Evolutionary conservation across 2,329 filamentous ascomycete genomes (phyloP).

Genomic region (Calonectria multiphialidica): DNA sequence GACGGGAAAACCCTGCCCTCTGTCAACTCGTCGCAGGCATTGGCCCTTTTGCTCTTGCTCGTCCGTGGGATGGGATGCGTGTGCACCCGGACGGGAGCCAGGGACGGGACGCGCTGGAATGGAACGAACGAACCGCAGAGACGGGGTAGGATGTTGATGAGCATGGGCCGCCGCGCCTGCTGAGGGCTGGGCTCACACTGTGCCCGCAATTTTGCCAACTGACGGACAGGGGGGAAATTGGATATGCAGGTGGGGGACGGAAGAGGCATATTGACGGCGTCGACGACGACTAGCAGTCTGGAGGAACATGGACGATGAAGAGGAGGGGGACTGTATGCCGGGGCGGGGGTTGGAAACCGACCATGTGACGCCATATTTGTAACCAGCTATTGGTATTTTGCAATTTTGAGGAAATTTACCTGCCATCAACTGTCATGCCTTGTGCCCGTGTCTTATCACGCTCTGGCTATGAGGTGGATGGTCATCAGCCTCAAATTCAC

Average conservation of each 20-base stretch:
- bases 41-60: neutral
- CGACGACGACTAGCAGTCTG: neutral
- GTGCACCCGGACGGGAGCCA: conserved; percentile 10
- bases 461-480: neutral
- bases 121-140: conserved; percentile 8
- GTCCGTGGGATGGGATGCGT: neutral
- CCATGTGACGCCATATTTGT: neutral
- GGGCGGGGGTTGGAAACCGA: neutral
- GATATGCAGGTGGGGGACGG: neutral
- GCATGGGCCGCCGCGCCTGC: neutral
- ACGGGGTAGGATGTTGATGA: neutral
- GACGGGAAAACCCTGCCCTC: neutral
- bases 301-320: neutral
- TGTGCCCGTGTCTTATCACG: neutral
- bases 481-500: neutral
- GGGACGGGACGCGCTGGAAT: conserved; percentile 13
- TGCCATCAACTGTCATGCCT: neutral
- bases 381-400: neutral
- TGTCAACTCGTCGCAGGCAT: conserved; percentile 1
- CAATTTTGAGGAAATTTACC: neutral
- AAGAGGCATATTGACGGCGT: neutral
- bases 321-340: neutral
- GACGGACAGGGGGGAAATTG: conserved; percentile 1
- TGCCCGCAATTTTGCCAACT: conserved; percentile 6
- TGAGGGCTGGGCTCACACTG: neutral